Evolutionary conservation across 306 rosid species (phyloP).

Genomic region (Delonix regia): DNA sequence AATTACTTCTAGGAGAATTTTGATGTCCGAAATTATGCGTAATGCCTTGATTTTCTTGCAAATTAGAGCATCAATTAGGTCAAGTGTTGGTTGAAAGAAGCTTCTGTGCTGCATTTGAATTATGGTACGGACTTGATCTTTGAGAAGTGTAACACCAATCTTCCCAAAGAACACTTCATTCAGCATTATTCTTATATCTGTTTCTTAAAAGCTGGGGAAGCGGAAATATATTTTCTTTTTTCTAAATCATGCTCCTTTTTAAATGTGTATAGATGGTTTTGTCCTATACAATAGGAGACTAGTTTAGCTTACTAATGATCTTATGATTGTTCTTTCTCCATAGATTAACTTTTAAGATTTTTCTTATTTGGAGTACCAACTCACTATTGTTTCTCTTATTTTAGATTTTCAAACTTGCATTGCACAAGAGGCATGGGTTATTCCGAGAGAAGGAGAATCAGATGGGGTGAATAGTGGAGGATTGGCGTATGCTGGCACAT

Average conservation of each 20-base stretch:
- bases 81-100: background rate
- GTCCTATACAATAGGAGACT: background rate
- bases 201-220: background rate
- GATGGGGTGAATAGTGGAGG: constrained; percentile 12
- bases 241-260: background rate
- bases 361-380: background rate
- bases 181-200: background rate
- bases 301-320: background rate
- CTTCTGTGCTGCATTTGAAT: background rate
- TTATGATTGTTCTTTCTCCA: background rate
- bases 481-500: constrained; percentile 23
- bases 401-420: constrained; percentile 27
- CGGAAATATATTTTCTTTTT: background rate
- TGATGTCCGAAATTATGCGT: background rate
- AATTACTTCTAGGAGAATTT: background rate
- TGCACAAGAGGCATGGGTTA: constrained; percentile 29
- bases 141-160: background rate
- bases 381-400: background rate
- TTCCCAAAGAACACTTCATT: background rate
- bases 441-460: constrained; percentile 34
- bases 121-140: background rate
- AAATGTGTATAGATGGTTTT: background rate
- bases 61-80: background rate
- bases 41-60: background rate
- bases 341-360: constrained; percentile 1